These are phyloP conservation scores for Citrus unshiu DNA, from an alignment of 345 rosid genomes.

Conservation along the genomic window DNA sequence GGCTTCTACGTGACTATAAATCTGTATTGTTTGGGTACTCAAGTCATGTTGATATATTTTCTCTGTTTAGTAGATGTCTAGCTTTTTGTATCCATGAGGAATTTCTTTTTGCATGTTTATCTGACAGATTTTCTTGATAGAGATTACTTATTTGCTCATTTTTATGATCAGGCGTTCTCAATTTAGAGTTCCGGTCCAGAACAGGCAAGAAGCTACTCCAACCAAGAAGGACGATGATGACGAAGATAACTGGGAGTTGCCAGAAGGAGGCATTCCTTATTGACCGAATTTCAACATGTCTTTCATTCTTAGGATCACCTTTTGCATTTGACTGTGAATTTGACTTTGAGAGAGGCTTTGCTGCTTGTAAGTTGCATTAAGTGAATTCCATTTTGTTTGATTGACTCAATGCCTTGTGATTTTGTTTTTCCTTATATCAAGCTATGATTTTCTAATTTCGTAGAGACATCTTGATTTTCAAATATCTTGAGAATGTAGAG, in stretches of 20 bases:
- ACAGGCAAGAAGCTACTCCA: constrained; percentile 33
- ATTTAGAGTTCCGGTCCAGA: constrained; percentile 31
- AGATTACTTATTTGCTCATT: background rate
- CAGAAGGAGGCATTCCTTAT: constrained; percentile 51
- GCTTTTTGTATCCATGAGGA: background rate
- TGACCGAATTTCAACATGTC: constrained; percentile 23
- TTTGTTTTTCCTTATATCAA: background rate
- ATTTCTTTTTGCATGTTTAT: background rate
- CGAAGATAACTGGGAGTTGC: constrained; percentile 88
- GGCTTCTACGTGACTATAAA: background rate
- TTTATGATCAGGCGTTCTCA: constrained; percentile 44
- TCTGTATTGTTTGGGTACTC: background rate
- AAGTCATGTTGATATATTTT: background rate
- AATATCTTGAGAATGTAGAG: background rate
- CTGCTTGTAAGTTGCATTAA: constrained; percentile 21
- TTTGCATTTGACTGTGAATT: constrained; percentile 6
- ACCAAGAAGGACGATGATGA: constrained; percentile 49
- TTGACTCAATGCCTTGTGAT: constrained; percentile 12
- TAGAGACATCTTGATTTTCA: background rate
- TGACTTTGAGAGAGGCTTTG: constrained; percentile 15
- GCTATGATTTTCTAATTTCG: constrained; percentile 3
- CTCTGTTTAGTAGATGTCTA: background rate
- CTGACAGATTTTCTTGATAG: background rate
- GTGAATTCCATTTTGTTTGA: constrained; percentile 14
- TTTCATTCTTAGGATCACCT: constrained; percentile 14